Evolutionary conservation across 2,329 filamentous ascomycete genomes (phyloP), one percentile per base, ranked within the genome.

Genomic region (Triangularia setosa): DNA sequence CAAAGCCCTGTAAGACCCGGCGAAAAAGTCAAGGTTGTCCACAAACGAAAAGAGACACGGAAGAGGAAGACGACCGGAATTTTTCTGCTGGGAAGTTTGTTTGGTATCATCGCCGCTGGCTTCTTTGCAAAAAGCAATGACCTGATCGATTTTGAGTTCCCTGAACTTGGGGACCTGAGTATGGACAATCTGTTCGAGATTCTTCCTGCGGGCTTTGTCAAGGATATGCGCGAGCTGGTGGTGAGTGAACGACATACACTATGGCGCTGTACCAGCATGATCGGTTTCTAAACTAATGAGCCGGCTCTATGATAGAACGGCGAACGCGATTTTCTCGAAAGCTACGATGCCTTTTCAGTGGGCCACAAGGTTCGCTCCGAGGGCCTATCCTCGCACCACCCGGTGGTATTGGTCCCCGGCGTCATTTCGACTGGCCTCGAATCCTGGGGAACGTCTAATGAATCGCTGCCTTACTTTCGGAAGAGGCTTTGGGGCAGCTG

Each of bases 381-480:
- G 75, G 96, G 96, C 1, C 83, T 98, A 18, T 77, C 84, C 57
- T 94, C 91, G 16, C 84, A 91, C 65, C 93, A 97, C 72, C 92
- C 95, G 1, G 89, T 99, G 67, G 91, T 99, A 68, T 98, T 99
- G 94, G 88, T 99, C 9, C 95, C 95, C 0, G 95, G 95, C 4
- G 95, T 99, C 65, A 99, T 99, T 70, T 98, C 95, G 0, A 98
- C 95, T 0, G 95, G 95, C 1, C 84, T 99, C 24, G 95, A 99
- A 78, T 97, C 92, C 57, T 99, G 95, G 95, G 92, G 94, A 3
- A 98, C 95, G 0, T 88, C 90, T 59, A 91, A 93, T 73, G 81
- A 83, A 52, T 97, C 93, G 7, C 86, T 92, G 35, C 90, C 90
- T 65, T 99, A 98, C 78, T 99, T 99, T 77, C 85, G 95, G 67